Evolutionary conservation across 2,329 filamentous ascomycete species (phyloP), one percentile per base, ranked within the genome.

Genomic region (Diaporthe amygdali): DNA sequence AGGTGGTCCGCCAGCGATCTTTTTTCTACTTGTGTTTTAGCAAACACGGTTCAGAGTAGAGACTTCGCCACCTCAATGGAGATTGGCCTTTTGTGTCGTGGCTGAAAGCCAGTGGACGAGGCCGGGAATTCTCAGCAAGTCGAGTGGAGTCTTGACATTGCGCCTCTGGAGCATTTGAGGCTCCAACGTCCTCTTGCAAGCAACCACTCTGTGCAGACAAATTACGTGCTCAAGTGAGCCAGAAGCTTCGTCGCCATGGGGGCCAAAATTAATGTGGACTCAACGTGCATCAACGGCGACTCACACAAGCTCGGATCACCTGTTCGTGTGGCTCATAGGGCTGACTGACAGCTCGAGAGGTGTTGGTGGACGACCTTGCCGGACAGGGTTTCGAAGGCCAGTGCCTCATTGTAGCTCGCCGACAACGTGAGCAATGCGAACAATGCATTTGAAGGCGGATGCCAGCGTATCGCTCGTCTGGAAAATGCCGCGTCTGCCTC

Each of bases 11-110:
- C 15, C 15, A 51, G 22, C 17, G 34, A 51, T 41, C 66, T 9
- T 68, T 68, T 68, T 68, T 68, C 66, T 34, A 68, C 66, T 68
- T 68, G 20, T 25, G 44, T 30, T 34, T 49, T n/a, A 17, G 27
- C 34, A 22, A 59, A 25, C 25, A 37, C 7, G n/a, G n/a, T n/a
- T n/a, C n/a, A n/a, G n/a, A 4, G 34, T 17, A 17, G 15, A 22
- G 8, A 49, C 59, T 64, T 64, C 59, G 59, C 59, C 59, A 64
- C 59, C 37, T 47, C n/a, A 30, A 49, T 17, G 14, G 30, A 49
- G 41, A 34, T 20, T n/a, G 25, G 27, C 32, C 41, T 37, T 27
- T 32, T 25, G 7, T 8, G 20, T n/a, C 10, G 30, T 49, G 59
- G 59, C 59, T 49, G 30, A 30, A 61, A 46, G 25, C 15, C 17